Evolutionary conservation across 352 stramenopile genomes (phyloP).

Genomic region (Globisporangium polare): DNA sequence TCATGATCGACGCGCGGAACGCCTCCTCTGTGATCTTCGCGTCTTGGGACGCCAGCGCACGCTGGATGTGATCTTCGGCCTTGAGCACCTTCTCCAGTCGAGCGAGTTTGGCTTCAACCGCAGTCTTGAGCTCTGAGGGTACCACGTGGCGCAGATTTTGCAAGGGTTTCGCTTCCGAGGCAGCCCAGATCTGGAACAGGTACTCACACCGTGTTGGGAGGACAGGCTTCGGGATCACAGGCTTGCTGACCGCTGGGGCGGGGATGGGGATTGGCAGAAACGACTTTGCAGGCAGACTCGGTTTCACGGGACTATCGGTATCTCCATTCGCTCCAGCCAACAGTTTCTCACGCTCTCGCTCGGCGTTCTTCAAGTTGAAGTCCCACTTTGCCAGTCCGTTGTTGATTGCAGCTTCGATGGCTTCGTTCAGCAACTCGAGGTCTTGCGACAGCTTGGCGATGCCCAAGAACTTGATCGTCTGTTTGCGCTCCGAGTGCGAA

Average conservation of each 20-base stretch:
- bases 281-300: background rate
- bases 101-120: conserved; percentile 38
- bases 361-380: conserved; percentile 78
- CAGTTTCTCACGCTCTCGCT: conserved; percentile 62
- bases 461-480: conserved; percentile 71
- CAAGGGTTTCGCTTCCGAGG: conserved; percentile 22
- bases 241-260: background rate
- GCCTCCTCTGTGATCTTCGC: conserved; percentile 42
- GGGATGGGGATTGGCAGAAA: background rate
- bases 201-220: conserved; percentile 15
- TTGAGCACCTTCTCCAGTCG: conserved; percentile 42
- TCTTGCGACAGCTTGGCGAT: conserved; percentile 72
- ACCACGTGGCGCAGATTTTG: conserved; percentile 18
- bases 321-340: conserved; percentile 18
- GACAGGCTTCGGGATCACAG: conserved; percentile 8
- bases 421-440: conserved; percentile 58
- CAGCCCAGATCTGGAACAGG: conserved; percentile 46
- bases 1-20: conserved; percentile 47
- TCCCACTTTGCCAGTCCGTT: conserved; percentile 76
- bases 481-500: conserved; percentile 58
- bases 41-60: conserved; percentile 28
- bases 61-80: conserved; percentile 32
- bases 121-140: conserved; percentile 20
- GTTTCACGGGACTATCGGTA: background rate
- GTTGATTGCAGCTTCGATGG: conserved; percentile 53